Evolutionary conservation across 1,284 basidiomycete genomes (phyloP).

Genomic region (Cryptococcus depauperatus): DNA sequence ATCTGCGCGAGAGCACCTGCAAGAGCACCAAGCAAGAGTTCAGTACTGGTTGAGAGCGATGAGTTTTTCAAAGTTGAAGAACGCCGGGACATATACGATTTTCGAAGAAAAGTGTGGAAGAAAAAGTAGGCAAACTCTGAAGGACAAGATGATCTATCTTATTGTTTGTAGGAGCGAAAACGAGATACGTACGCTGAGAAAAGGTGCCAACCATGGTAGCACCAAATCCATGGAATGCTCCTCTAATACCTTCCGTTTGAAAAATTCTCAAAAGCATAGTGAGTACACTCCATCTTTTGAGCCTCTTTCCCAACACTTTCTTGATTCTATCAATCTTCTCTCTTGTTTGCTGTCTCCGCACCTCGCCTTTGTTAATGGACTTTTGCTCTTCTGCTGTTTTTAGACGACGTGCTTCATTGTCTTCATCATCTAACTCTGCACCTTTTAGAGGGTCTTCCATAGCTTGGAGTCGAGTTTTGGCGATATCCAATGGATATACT

Average conservation of each 20-base stretch:
- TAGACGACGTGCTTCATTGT: constrained; percentile 1
- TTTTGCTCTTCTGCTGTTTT: constrained; percentile 7
- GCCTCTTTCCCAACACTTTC: constrained; percentile 12
- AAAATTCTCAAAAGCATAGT: constrained; percentile 62
- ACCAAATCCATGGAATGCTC: constrained; percentile 85
- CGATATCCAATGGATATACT: constrained; percentile 92
- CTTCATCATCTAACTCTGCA: constrained; percentile 2
- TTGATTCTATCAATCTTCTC: neutral
- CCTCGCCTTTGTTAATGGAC: constrained; percentile 30
- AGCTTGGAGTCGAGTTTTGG: constrained; percentile 94
- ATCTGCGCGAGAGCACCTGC: constrained; percentile 94
- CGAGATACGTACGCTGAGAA: constrained; percentile 72
- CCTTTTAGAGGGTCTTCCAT: constrained; percentile 17
- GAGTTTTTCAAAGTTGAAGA: constrained; percentile 7
- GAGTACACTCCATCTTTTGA: constrained; percentile 49
- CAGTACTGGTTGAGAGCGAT: constrained; percentile 65
- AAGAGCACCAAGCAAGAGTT: constrained; percentile 79
- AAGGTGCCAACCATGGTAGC: constrained; percentile 99
- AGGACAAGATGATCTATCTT: neutral
- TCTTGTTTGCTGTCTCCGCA: constrained; percentile 40
- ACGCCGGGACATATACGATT: constrained; percentile 39
- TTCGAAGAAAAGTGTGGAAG: constrained; percentile 86
- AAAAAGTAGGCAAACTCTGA: constrained; percentile 99
- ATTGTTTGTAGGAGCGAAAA: neutral
- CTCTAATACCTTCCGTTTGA: constrained; percentile 67